Base-by-base conservation (phyloP, 768 basidiomycete genomes). In the Saitozyma sp. region DNA sequence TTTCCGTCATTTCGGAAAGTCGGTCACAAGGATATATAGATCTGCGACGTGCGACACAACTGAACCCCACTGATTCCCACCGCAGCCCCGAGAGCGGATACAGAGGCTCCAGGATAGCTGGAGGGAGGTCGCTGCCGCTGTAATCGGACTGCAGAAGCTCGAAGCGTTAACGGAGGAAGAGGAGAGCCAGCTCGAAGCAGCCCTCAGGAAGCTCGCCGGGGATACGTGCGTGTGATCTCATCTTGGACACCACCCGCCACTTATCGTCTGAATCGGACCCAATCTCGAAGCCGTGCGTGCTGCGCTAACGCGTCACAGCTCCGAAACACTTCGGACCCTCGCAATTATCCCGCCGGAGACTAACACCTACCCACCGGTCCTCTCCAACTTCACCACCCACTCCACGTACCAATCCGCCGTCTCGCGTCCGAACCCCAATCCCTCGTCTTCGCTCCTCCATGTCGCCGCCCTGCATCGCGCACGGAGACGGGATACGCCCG, bases 301-400 rank as follows among this genome's bases (percentile, higher is more conserved):
- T 46, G 45, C 41, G 45, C 38, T 54, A 6, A 61, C 48, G 59
- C 9, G n/a, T 59, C 51, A 14, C 64, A 69, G 70, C 9, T 14
- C 38, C 48, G 64, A 74, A 17, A 65, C 61, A 39, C 40, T 74
- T 7, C 57, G 68, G 20, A 66, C 66, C 4, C 50, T 76, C 8
- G 66, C 68, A 2, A 52, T 55, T 13, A 62, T 75, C n/a, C 78
- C 78, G 1, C 46, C 66, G 1, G 67, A 74, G 37, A 64, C 74
- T 64, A 73, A 75, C 57, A 76, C 73, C 54, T 76, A 70, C 58
- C 66, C 73, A 20, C 68, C 75, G 29, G 67, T 75, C 37, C 48
- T 74, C 8, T 63, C 65, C 0, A 66, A 63, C 11, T 63, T 70
- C 6, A 59, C 60, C 3, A 79, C 78, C 3, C 73, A 74, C 54